Base-by-base conservation (phyloP, 345 rosid species). In the Eutrema japonicum region DNA sequence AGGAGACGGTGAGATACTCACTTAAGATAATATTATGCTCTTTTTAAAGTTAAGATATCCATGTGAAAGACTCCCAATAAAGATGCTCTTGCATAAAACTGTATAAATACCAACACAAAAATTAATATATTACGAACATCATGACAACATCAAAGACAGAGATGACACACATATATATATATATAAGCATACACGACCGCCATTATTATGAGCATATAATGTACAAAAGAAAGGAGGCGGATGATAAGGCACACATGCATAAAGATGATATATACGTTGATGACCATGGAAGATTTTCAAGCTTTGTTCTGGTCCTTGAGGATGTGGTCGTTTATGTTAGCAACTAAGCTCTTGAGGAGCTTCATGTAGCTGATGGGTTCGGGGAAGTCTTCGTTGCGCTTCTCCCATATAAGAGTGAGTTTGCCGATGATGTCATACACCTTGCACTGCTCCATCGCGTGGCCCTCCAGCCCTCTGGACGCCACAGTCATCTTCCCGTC, bases 301-400 rank as follows among this genome's bases (percentile, higher is more conserved):
- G 57, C 56, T 12, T 22, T 48, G 32, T 35, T 64, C 33, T 64
- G 43, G 18, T 14, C 40, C 60, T 68, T 71, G 50, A 59, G 75
- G 9, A 71, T 7, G 59, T 71, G 67, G 40, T 71, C 68, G 7
- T 61, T 68, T 68, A 61, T 60, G 22, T 61, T 68, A 38, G 61
- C 61, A 16, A 8, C 75, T 46, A 71, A 2, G 49, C 43, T 61
- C 36, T 70, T 47, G 55, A 47, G 32, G 27, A 59, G 37, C 59
- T 57, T 71, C 56, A 58, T 33, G 37, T 71, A 71, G n/a, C 14
- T 58, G 38, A 36, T 38, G 2, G 75, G 75, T 30, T 71, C 67
- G 2, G 59, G 67, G 33, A 18, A 27, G 16, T 71, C 13, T 27
- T 71, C 59, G 2, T 49, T 27, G 5, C 30, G 38, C 29, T 60